Evolutionary conservation across 2,329 filamentous ascomycete species (phyloP), one percentile per base, ranked within the genome.

Genomic region (Setomelanomma holmii): DNA sequence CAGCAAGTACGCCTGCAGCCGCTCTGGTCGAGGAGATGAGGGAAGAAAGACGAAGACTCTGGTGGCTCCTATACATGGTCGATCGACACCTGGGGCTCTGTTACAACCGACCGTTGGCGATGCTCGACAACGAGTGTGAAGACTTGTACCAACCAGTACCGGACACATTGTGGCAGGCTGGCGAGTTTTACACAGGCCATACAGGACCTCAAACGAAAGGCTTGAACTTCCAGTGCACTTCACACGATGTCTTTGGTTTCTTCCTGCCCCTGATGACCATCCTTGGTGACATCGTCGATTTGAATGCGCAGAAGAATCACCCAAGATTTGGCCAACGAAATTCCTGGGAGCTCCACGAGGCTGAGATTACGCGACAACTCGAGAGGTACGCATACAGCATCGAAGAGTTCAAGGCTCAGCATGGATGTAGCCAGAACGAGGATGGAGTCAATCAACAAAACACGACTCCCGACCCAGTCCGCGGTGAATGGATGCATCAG

Each of bases 181-280:
- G 91, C 34, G 89, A 95, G 52, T 93, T 92, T 67, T 84, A 84
- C 40, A 76, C 75, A 45, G 79, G 78, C 4, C 75, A 70, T 42
- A 63, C 75, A 5, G 66, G 64, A 27, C 59, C 78, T 78, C 49
- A 63, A 35, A 60, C 83, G 84, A 58, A 67, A 24, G 90, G 91
- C 0, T 88, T 91, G 19, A 84, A 86, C 23, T 93, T 93, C 60
- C 88, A 93, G 71, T 96, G 91, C 72, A 90, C 86, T 5, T 90
- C 91, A 10, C 90, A 95, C 75, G 89, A 90, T 74, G 90, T 96
- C 67, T 97, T 93, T 70, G 92, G 91, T 42, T 96, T 92, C 73
- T 96, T 96, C 77, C 76, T 96, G 23, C 93, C 93, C 1, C 78
- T 96, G 43, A 96, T 96, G 93, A 91, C 91, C 1, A 96, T 96